A percentile compares a stretch with the other conserved stretches of the same genome.
These are phyloP conservation scores for Neurospora sp. DNA, from an alignment of 495 filamentous ascomycete species.

Conservation along the genomic window DNA sequence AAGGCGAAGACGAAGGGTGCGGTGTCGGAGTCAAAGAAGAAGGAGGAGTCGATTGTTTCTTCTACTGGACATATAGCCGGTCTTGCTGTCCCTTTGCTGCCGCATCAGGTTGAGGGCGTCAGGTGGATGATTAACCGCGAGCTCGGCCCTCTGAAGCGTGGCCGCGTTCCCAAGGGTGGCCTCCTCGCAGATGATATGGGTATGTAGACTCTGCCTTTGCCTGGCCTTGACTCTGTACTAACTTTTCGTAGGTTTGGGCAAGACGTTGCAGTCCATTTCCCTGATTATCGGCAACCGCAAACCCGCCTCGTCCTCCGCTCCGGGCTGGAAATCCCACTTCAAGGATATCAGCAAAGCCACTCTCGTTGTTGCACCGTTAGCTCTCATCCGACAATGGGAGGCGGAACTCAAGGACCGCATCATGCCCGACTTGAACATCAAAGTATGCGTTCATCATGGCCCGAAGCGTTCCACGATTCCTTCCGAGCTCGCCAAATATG, in stretches of 20 bases:
- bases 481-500: constrained; percentile 66
- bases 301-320: constrained; percentile 39
- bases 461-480: constrained; percentile 69
- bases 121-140: constrained; percentile 91
- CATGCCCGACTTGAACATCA: constrained; percentile 51
- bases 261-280: constrained; percentile 73
- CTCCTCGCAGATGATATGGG: constrained; percentile 86
- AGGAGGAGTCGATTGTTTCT: constrained; percentile 14
- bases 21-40: background rate
- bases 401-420: constrained; percentile 78
- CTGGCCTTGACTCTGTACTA: background rate
- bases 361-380: constrained; percentile 87
- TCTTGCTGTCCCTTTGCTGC: constrained; percentile 74
- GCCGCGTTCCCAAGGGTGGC: constrained; percentile 73
- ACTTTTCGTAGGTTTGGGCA: constrained; percentile 41
- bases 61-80: constrained; percentile 46
- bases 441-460: constrained; percentile 85
- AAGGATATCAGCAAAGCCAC: constrained; percentile 63
- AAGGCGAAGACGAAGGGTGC: constrained; percentile 1
- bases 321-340: constrained; percentile 47
- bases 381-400: constrained; percentile 97
- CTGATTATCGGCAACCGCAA: constrained; percentile 76
- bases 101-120: constrained; percentile 87
- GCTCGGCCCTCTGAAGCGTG: constrained; percentile 64
- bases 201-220: background rate